These are phyloP conservation scores for Aspergillus ibericus DNA, from an alignment of 2,329 filamentous ascomycete species.

Conservation along the genomic window DNA sequence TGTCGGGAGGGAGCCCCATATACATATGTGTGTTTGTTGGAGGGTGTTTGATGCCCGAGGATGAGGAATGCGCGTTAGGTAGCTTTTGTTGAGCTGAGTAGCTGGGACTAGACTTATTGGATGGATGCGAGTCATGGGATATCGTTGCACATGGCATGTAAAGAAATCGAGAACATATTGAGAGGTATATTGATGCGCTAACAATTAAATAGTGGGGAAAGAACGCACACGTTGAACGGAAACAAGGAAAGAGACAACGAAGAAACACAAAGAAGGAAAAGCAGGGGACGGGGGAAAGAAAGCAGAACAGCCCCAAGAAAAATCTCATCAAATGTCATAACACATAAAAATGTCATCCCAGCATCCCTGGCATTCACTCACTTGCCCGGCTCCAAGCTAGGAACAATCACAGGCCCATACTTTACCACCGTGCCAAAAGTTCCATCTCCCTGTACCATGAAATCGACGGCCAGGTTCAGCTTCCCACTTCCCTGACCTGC, in stretches of 20 bases:
- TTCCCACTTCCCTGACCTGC: slow-evolving; percentile 45
- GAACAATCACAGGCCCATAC: slow-evolving; percentile 94
- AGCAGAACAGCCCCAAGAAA: background rate
- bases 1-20: too few species aligned
- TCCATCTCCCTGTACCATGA: slow-evolving; percentile 92
- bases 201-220: background rate
- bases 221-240: background rate
- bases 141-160: background rate
- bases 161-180: background rate
- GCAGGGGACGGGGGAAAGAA: background rate
- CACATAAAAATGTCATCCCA: background rate
- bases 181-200: background rate
- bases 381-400: slow-evolving; percentile 74
- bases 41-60: too few species aligned
- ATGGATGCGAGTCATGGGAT: background rate
- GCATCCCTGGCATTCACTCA: slow-evolving; percentile 46
- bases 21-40: too few species aligned
- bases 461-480: slow-evolving; percentile 89
- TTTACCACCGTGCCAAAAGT: slow-evolving; percentile 81
- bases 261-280: background rate
- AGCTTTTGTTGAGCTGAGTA: too few species aligned
- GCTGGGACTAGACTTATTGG: too few species aligned
- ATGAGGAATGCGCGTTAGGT: too few species aligned
- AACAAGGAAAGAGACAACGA: background rate
- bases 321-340: background rate